A percentile compares a stretch with the other conserved stretches of the same genome.
Conservation (phyloP, 371 early-diverging fungal genomes). For the Rhizomucor pusillus region DNA sequence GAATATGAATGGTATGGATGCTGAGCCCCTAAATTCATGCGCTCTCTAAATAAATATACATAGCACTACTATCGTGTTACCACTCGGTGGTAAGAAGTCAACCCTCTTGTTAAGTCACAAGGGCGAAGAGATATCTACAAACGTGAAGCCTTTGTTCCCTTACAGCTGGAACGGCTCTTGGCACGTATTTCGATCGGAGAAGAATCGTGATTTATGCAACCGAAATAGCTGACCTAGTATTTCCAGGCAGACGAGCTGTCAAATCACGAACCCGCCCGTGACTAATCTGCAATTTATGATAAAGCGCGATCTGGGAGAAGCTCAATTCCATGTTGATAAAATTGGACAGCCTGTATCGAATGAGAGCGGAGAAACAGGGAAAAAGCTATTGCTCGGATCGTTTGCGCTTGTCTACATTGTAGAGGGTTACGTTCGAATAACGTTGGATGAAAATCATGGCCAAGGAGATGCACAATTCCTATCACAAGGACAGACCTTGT, state of each 20-base stretch:
- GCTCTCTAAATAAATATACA: not conserved
- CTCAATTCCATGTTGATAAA: constrained; percentile 42
- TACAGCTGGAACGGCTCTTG: constrained; percentile 64
- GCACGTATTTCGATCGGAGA: constrained; percentile 19
- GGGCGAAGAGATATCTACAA: constrained; percentile 53
- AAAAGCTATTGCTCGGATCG: constrained; percentile 52
- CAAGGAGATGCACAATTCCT: constrained; percentile 25
- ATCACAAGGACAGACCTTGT: constrained; percentile 50
- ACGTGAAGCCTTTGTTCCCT: constrained; percentile 57
- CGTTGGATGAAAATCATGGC: constrained; percentile 45
- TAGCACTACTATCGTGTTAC: constrained; percentile 40
- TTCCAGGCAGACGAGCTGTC: constrained; percentile 42
- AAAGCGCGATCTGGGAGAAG: constrained; percentile 42
- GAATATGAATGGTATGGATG: constrained; percentile 54
- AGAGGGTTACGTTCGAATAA: constrained; percentile 49
- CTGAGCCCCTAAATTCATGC: not conserved
- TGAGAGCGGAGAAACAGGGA: constrained; percentile 40
- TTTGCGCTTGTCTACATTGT: constrained; percentile 63
- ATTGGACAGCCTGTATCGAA: constrained; percentile 37
- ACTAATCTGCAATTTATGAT: constrained; percentile 56
- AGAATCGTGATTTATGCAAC: not conserved
- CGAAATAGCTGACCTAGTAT: not conserved
- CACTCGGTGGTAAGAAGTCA: constrained; percentile 22
- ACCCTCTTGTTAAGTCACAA: constrained; percentile 54
- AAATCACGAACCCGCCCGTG: constrained; percentile 49